These are phyloP conservation scores for Colletotrichum somersetense DNA, from an alignment of 2,329 filamentous ascomycete genomes.

Conservation along the genomic window DNA sequence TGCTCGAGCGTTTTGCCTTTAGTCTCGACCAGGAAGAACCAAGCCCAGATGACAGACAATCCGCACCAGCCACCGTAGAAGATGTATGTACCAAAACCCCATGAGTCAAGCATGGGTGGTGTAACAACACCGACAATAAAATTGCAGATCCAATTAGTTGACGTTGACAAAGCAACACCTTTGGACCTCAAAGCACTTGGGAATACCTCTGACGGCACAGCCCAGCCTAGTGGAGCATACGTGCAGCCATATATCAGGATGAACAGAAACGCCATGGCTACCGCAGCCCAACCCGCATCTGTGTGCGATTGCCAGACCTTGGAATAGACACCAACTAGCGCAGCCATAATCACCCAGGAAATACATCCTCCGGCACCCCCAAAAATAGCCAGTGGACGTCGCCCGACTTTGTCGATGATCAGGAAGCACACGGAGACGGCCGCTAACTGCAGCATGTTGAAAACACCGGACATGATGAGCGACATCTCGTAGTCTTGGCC, in stretches of 20 bases:
- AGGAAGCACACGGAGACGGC: slow-evolving; percentile 48
- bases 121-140: slow-evolving; percentile 54
- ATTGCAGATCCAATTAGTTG: slow-evolving; percentile 69
- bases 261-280: slow-evolving; percentile 19
- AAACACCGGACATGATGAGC: slow-evolving; percentile 51
- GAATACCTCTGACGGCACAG: slow-evolving; percentile 10
- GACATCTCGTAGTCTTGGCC: slow-evolving; percentile 48
- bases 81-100: slow-evolving; percentile 63
- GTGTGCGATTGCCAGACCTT: slow-evolving; percentile 1
- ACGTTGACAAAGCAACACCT: slow-evolving; percentile 48
- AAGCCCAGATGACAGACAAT: slow-evolving; percentile 62
- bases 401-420: slow-evolving; percentile 60
- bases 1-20: slow-evolving; percentile 67
- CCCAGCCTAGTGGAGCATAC: slow-evolving; percentile 10
- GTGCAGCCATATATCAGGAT: slow-evolving; percentile 2
- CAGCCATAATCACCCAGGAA: slow-evolving; percentile 33
- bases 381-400: slow-evolving; percentile 47
- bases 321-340: slow-evolving; percentile 27
- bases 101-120: slow-evolving; percentile 65
- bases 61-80: slow-evolving; percentile 70
- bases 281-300: slow-evolving; percentile 13
- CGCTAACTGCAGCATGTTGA: slow-evolving; percentile 53
- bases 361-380: slow-evolving; percentile 47
- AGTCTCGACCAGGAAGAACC: slow-evolving; percentile 67
- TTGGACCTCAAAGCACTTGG: slow-evolving; percentile 32